Evolutionary conservation across 2,329 filamentous ascomycete species (phyloP).

Genomic region (Trichoderma oligosporum): DNA sequence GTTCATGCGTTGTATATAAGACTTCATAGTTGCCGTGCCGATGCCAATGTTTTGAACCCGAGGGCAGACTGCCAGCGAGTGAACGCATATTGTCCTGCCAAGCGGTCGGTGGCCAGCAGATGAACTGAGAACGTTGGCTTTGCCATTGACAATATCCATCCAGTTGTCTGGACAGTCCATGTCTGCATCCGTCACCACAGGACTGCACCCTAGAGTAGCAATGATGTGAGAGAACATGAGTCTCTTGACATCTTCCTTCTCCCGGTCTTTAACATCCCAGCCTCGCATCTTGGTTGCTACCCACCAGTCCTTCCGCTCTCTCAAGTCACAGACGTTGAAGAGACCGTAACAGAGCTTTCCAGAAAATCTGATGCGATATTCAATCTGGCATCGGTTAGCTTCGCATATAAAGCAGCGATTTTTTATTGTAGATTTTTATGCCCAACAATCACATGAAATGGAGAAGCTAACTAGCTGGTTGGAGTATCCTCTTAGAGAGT

Average conservation of each 20-base stretch:
- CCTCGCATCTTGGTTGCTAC: slow-evolving; percentile 49
- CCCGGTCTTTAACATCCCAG: slow-evolving; percentile 53
- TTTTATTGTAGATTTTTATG: too few species aligned
- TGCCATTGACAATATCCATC: slow-evolving; percentile 39
- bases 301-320: slow-evolving; percentile 44
- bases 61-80: slow-evolving; percentile 77
- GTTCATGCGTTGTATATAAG: slow-evolving; percentile 74
- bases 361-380: slow-evolving; percentile 32
- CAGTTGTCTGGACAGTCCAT: slow-evolving; percentile 73
- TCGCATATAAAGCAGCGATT: background rate
- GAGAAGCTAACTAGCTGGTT: slow-evolving; percentile 49
- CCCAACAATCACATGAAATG: background rate
- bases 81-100: slow-evolving; percentile 73
- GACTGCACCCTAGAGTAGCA: slow-evolving; percentile 63
- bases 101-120: slow-evolving; percentile 65
- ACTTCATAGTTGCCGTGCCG: slow-evolving; percentile 68
- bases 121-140: slow-evolving; percentile 39
- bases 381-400: slow-evolving; percentile 26
- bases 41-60: slow-evolving; percentile 70
- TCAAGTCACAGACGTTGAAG: slow-evolving; percentile 62
- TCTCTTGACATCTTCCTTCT: slow-evolving; percentile 34
- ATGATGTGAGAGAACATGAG: slow-evolving; percentile 76
- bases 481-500: slow-evolving; percentile 48
- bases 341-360: slow-evolving; percentile 71
- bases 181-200: slow-evolving; percentile 65